Conservation (phyloP, 2,329 filamentous ascomycete species). For the Xylaria sp. region DNA sequence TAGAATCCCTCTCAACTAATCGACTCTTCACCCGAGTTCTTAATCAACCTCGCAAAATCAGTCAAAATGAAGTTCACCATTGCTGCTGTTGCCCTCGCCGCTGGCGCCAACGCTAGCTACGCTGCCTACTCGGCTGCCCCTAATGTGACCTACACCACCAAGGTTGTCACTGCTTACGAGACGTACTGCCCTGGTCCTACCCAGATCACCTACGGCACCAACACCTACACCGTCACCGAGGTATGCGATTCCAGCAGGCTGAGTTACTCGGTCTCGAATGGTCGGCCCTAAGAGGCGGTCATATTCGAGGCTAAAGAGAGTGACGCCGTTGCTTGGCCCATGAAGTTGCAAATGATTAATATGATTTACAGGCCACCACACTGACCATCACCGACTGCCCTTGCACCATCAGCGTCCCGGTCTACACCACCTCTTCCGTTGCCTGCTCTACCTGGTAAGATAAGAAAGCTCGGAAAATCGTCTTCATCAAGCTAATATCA, state of each 20-base stretch:
- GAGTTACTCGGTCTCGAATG: background rate
- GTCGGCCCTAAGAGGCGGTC: background rate
- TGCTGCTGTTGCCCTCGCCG: slow-evolving; percentile 58
- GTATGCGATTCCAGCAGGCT: slow-evolving; percentile 45
- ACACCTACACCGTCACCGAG: slow-evolving; percentile 73
- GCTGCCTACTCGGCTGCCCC: slow-evolving; percentile 34
- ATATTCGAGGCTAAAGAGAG: background rate
- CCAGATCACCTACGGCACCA: slow-evolving; percentile 64
- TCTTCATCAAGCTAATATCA: slow-evolving; percentile 27
- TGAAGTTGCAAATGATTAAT: slow-evolving; percentile 38
- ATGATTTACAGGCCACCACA: slow-evolving; percentile 60
- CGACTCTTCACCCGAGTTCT: slow-evolving; percentile 41
- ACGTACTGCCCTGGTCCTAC: slow-evolving; percentile 77
- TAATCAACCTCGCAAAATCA: slow-evolving; percentile 49
- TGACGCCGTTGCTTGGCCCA: background rate
- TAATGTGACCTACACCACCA: slow-evolving; percentile 65
- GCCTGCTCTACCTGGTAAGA: slow-evolving; percentile 43
- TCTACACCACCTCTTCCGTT: slow-evolving; percentile 58
- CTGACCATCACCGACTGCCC: slow-evolving; percentile 75
- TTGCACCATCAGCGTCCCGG: slow-evolving; percentile 69
- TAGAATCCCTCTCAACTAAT: slow-evolving; percentile 42
- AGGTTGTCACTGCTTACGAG: slow-evolving; percentile 70
- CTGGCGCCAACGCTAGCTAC: slow-evolving; percentile 46
- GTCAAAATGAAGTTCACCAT: slow-evolving; percentile 70
- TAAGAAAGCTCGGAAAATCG: background rate